phyloP scores from a whole-genome alignment of 1,284 basidiomycete genomes.

The Ceratobasidium sp. region DNA sequence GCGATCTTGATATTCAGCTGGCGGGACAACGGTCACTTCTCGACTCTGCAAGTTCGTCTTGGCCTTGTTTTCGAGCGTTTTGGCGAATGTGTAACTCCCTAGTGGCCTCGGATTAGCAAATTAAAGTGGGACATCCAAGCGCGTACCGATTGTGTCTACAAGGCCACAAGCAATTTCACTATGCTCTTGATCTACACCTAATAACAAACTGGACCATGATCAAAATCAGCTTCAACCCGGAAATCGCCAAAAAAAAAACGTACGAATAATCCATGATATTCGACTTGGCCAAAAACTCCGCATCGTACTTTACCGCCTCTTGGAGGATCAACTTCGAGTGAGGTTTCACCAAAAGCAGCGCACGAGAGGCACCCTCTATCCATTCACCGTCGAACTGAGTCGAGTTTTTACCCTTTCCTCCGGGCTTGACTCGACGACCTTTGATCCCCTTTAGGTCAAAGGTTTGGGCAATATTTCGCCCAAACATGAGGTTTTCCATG shows the following conservation, averaged over 20 bases:
- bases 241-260: slow-evolving; percentile 48
- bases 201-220: slow-evolving; percentile 63
- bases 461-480: slow-evolving; percentile 61
- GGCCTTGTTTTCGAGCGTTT: slow-evolving; percentile 81
- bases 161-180: slow-evolving; percentile 79
- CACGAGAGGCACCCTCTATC: slow-evolving; percentile 73
- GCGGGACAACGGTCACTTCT: slow-evolving; percentile 78
- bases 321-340: slow-evolving; percentile 76
- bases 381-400: slow-evolving; percentile 84
- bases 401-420: slow-evolving; percentile 57
- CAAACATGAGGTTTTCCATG: slow-evolving; percentile 85
- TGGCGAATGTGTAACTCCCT: slow-evolving; percentile 82
- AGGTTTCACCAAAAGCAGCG: slow-evolving; percentile 73
- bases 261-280: slow-evolving; percentile 89
- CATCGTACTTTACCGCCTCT: slow-evolving; percentile 75
- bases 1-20: slow-evolving; percentile 75
- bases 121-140: neutral
- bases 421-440: slow-evolving; percentile 71
- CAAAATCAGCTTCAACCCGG: slow-evolving; percentile 19
- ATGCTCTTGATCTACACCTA: slow-evolving; percentile 73
- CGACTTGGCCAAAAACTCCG: slow-evolving; percentile 75
- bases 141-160: slow-evolving; percentile 80
- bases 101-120: neutral
- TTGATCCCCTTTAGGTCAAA: slow-evolving; percentile 87
- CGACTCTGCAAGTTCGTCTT: slow-evolving; percentile 76